These are phyloP conservation scores for Penicillium sp. DNA, from an alignment of 2,329 filamentous ascomycete genomes.

Conservation along the genomic window DNA sequence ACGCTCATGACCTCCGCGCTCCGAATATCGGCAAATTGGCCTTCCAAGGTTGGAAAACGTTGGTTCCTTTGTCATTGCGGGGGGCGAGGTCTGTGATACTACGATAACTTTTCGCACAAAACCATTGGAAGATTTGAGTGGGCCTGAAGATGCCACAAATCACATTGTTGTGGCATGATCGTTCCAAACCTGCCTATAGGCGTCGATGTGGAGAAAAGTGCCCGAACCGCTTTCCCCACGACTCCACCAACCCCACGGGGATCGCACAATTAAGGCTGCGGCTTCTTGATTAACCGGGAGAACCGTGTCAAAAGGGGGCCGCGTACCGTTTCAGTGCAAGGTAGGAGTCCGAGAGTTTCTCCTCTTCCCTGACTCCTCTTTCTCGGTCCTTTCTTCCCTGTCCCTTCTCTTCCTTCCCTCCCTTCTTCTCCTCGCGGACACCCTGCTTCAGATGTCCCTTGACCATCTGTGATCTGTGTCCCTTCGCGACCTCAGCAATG, in stretches of 20 bases:
- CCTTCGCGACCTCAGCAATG: conserved; percentile 16
- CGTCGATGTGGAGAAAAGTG: neutral
- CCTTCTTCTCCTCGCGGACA: neutral
- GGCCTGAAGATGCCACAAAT: neutral
- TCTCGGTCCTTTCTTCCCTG: neutral
- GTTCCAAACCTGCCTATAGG: neutral
- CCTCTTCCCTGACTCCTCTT: conserved; percentile 2
- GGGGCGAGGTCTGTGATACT: neutral
- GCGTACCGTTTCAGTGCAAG: conserved; percentile 6
- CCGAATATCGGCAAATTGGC: neutral
- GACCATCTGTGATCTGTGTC: neutral
- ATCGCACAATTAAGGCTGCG: neutral
- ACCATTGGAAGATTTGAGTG: neutral
- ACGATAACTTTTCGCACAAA: neutral
- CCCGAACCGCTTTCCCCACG: neutral
- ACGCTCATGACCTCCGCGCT: neutral
- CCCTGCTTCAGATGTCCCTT: conserved; percentile 8
- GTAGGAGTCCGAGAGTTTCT: conserved; percentile 3
- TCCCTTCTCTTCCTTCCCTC: neutral
- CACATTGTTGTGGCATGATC: neutral
- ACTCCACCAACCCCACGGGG: conserved; percentile 1
- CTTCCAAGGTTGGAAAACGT: neutral
- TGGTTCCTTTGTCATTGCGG: neutral
- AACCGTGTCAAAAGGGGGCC: neutral
- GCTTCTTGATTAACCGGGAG: neutral